Evolutionary conservation across 2,329 filamentous ascomycete species (phyloP), one percentile per base, ranked within the genome.

Genomic region (Calonectria crousiana): DNA sequence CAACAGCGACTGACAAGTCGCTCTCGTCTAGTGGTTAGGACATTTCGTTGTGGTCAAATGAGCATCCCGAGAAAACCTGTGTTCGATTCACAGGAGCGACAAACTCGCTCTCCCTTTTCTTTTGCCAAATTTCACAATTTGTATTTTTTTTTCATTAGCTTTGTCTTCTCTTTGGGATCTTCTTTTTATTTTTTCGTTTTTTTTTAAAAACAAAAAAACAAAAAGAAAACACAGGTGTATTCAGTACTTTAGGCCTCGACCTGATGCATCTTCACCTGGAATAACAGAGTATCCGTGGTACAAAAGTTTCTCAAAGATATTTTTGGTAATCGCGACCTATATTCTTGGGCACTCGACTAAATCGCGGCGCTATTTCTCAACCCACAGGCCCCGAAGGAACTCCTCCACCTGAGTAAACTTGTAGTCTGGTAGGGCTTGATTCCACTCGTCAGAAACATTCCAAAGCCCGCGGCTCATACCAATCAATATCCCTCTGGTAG

Each of bases 371-470:
- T n/a, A 34, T 13, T 68, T 68, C 9, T 30, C 26, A 2, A 16
- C 44, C 70, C 73, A 73, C 69, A 5, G 77, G 74, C 85, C 80
- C 6, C 51, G 78, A 14, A 89, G 74, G 74, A 88, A 88, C 13
- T 85, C 84, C 69, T 88, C 86, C 1, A 82, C 78, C 11, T 78
- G 70, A 2, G 80, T 84, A 64, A 89, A 89, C 70, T 85, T 69
- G 49, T 86, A 87, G 28, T 88, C 85, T 0, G 88, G 86, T 36
- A 88, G 83, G 23, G 87, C 77, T 65, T 82, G 74, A 73, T 90
- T 90, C 82, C 84, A 88, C 73, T 88, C 86, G 44, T 84, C 83
- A 20, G 85, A 83, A 1, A 86, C 83, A 69, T 83, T 80, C 82
- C 85, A 86, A 5, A 78, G 79, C 0, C 85, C 86, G 2, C 78